Base-by-base conservation (phyloP, 805 yeast genomes). In the Myxozyma geophila region DNA sequence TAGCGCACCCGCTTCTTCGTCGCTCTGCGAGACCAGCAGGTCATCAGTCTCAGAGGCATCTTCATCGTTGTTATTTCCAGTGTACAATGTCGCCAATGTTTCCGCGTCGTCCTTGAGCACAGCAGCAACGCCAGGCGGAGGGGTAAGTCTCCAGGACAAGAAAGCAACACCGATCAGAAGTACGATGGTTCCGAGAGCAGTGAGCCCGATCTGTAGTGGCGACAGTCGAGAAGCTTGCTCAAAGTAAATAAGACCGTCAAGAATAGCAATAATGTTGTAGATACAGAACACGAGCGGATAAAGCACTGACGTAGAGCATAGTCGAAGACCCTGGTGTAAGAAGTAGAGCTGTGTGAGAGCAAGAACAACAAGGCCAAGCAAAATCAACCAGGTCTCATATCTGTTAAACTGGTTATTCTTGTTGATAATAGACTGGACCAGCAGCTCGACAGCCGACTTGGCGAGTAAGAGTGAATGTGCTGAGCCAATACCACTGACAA, bases 271-370 rank as follows among this genome's bases (percentile, higher is more conserved):
- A 55, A 89, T 77, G 77, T 90, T 92, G 79, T 88, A 91, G 51
- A 90, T 84, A 75, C 95, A 87, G 74, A 92, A 92, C 40, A 92
- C 89, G 67, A 92, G 77, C 0, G 97, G 97, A 72, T 91, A 92
- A 39, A 92, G 79, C 17, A 90, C 82, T 1, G 93, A 85, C 0
- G 97, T 89, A 58, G 91, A 86, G 48, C 87, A 82, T 62, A 81
- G 81, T 54, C 85, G 81, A 60, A 91, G 79, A 0, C 96, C 96
- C 70, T 83, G 80, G 76, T 91, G 91, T 63, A 92, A 81, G 46
- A 89, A 84, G 62, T 82, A 85, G 59, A 91, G 80, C 73, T 91
- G 97, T 13, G 85, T 78, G 1, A 88, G 81, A 8, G 95, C 90
- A 41, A 90, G 81, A 2, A 80, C 73, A 17, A 88, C 77, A 76